A percentile compares a stretch with the other conserved stretches of the same genome.
Conservation (phyloP, 495 filamentous ascomycete genomes). For the Neurospora sp. region DNA sequence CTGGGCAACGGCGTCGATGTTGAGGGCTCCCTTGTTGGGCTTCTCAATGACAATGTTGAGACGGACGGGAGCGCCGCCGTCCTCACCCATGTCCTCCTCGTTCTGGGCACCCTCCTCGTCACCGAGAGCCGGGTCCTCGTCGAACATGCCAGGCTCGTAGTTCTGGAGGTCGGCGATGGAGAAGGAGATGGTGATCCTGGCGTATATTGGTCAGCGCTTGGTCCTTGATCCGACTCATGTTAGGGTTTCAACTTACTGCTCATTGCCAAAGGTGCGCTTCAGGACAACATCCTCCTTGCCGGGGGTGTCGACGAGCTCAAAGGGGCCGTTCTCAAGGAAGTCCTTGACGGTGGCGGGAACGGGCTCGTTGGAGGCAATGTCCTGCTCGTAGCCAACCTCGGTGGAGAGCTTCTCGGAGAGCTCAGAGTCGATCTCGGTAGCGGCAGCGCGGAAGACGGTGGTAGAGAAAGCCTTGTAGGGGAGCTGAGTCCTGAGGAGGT, state of each 20-base stretch:
- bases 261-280: constrained; percentile 72
- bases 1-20: constrained; percentile 78
- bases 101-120: constrained; percentile 41
- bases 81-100: constrained; percentile 34
- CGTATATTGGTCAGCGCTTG: neutral
- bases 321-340: constrained; percentile 61
- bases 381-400: constrained; percentile 59
- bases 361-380: constrained; percentile 47
- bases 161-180: constrained; percentile 83
- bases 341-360: constrained; percentile 55
- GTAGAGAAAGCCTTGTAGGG: constrained; percentile 63
- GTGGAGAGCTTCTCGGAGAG: constrained; percentile 67
- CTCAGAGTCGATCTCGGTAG: constrained; percentile 54
- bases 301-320: constrained; percentile 63
- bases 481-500: constrained; percentile 22
- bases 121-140: constrained; percentile 55
- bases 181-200: constrained; percentile 85
- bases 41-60: constrained; percentile 84
- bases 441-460: constrained; percentile 43
- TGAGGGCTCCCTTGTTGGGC: constrained; percentile 63
- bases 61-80: constrained; percentile 54
- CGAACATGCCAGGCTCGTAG: constrained; percentile 41
- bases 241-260: constrained; percentile 51
- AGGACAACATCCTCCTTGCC: constrained; percentile 84
- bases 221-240: too few species aligned